Evolutionary conservation across 495 filamentous ascomycete genomes (phyloP).

Genomic region (Penicillium fimorum): DNA sequence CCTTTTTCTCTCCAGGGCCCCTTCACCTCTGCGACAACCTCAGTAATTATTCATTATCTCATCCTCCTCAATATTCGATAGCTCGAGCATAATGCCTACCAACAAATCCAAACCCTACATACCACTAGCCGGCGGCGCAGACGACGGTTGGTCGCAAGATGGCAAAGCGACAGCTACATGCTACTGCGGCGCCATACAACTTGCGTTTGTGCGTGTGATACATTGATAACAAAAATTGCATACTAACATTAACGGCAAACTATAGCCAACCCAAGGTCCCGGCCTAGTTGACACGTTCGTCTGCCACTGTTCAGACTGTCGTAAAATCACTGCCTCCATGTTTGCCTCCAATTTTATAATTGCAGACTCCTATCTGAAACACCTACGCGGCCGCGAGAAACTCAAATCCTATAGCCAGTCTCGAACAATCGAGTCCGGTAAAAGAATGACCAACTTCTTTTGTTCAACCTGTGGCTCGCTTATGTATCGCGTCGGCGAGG

Average conservation of each 20-base stretch:
- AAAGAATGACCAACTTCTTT: constrained; percentile 55
- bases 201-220: constrained; percentile 37
- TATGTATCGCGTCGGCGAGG: constrained; percentile 47
- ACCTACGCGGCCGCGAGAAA: constrained; percentile 47
- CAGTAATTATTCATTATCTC: too few species aligned
- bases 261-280: constrained; percentile 38
- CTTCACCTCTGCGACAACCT: too few species aligned
- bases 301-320: constrained; percentile 59
- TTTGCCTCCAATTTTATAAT: constrained; percentile 57
- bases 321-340: constrained; percentile 59
- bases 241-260: too few species aligned
- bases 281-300: constrained; percentile 51
- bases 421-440: constrained; percentile 39
- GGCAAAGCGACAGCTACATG: constrained; percentile 52
- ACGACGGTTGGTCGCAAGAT: constrained; percentile 40
- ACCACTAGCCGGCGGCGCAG: constrained; percentile 29
- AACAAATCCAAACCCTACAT: constrained; percentile 28
- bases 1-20: too few species aligned
- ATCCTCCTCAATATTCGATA: too few species aligned
- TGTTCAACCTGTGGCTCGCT: constrained; percentile 53
- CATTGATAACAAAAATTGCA: too few species aligned
- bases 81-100: background rate
- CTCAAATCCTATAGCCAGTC: constrained; percentile 41
- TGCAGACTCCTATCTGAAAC: constrained; percentile 37
- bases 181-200: constrained; percentile 55